Evolutionary conservation across 495 filamentous ascomycete genomes (phyloP).

Genomic region (Trichoderma virens): DNA sequence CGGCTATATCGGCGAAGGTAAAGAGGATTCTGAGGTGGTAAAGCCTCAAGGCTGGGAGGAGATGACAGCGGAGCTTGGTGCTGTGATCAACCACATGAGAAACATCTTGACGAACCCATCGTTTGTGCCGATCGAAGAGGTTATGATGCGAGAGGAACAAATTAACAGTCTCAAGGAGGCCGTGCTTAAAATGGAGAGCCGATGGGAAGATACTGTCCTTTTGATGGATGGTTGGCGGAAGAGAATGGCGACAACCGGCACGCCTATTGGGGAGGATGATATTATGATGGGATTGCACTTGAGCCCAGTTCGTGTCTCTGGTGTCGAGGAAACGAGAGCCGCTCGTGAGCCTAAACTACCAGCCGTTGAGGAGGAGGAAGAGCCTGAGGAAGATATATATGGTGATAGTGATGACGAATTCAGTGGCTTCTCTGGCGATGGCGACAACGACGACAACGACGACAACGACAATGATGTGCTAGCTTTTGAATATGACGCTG

Average conservation of each 20-base stretch:
- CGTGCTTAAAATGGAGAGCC: slow-evolving; percentile 83
- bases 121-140: slow-evolving; percentile 92
- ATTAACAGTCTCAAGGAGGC: slow-evolving; percentile 72
- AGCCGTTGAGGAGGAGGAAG: slow-evolving; percentile 22
- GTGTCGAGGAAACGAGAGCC: slow-evolving; percentile 40
- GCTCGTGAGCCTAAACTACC: slow-evolving; percentile 30
- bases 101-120: slow-evolving; percentile 86
- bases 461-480: slow-evolving; percentile 14
- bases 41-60: slow-evolving; percentile 60
- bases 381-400: slow-evolving; percentile 16
- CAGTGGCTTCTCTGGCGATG: too few species aligned
- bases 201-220: slow-evolving; percentile 82
- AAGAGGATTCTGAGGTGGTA: slow-evolving; percentile 29
- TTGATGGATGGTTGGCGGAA: slow-evolving; percentile 93
- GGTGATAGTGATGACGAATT: background rate
- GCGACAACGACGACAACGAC: slow-evolving; percentile 39
- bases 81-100: slow-evolving; percentile 68
- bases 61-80: slow-evolving; percentile 62
- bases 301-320: slow-evolving; percentile 49
- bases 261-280: slow-evolving; percentile 76
- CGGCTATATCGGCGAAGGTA: slow-evolving; percentile 45
- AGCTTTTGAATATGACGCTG: slow-evolving; percentile 16
- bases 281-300: slow-evolving; percentile 66
- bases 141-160: slow-evolving; percentile 83
- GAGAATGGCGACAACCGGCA: slow-evolving; percentile 69